A percentile compares a stretch with the other conserved stretches of the same genome.
Conservation (phyloP, 345 rosid species). For the Pelargonium nanum region DNA sequence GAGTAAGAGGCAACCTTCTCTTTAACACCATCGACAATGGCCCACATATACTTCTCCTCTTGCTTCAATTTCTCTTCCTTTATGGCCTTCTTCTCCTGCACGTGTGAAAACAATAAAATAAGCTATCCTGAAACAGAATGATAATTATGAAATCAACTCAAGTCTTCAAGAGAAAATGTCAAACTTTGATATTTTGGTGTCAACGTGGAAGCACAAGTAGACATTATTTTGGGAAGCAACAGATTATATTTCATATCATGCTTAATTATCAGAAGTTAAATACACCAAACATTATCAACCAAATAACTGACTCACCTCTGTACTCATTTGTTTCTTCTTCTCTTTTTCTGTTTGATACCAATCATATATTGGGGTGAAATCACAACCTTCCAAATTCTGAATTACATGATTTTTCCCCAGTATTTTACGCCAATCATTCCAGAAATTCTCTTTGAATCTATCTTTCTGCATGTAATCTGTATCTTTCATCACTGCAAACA, state of each 20-base stretch:
- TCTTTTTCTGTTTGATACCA: constrained; percentile 92
- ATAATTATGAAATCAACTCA: too few relatives aligned
- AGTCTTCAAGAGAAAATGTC: too few relatives aligned
- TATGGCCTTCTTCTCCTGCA: constrained; percentile 85
- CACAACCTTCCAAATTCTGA: constrained; percentile 70
- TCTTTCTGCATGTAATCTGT: constrained; percentile 78
- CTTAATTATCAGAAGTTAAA: constrained; percentile 2
- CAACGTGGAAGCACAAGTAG: too few relatives aligned
- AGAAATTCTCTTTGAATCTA: constrained; percentile 77
- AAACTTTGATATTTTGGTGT: too few relatives aligned
- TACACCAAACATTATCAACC: background rate
- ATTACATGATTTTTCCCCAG: constrained; percentile 81
- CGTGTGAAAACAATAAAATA: too few relatives aligned
- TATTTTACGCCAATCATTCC: constrained; percentile 80
- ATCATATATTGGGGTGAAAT: constrained; percentile 76
- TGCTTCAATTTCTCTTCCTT: constrained; percentile 82
- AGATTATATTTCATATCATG: too few relatives aligned
- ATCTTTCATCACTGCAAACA: constrained; percentile 94
- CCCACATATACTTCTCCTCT: constrained; percentile 99
- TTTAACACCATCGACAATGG: constrained; percentile 84
- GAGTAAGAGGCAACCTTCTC: constrained; percentile 50
- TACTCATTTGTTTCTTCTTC: constrained; percentile 88
- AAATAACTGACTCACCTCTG: constrained; percentile 50
- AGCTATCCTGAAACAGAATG: too few relatives aligned
- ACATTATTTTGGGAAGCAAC: too few relatives aligned